These are phyloP conservation scores for Fagopyrum homotropicum DNA, from an alignment of 148 eudicot genomes.

Conservation along the genomic window DNA sequence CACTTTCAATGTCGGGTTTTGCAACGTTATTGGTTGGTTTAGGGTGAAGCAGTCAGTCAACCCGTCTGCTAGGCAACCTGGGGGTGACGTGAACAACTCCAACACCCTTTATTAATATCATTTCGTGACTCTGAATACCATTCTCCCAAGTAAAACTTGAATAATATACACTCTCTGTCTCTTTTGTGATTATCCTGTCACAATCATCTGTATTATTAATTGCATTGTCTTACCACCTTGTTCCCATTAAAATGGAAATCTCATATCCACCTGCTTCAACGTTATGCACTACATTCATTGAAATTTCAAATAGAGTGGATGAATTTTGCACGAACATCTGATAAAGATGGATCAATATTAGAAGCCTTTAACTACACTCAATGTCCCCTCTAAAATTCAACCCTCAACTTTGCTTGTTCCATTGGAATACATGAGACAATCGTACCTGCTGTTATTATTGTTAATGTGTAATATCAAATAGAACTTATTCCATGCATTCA, in stretches of 20 bases:
- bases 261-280: too few species aligned
- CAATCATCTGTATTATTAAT: not conserved
- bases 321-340: constrained; percentile 5
- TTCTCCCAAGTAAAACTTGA: constrained; percentile 40
- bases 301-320: not conserved
- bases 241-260: not conserved
- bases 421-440: constrained; percentile 4
- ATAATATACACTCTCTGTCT: constrained; percentile 6
- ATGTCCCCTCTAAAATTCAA: not conserved
- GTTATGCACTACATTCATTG: not conserved
- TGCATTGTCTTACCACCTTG: not conserved
- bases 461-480: not conserved
- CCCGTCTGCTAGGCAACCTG: constrained; percentile 7
- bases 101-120: constrained; percentile 22
- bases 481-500: constrained; percentile 6
- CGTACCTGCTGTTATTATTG: constrained; percentile 2
- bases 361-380: not conserved
- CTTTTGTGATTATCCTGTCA: not conserved
- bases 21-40: not conserved
- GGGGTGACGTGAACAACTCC: constrained; percentile 65
- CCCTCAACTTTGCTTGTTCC: constrained; percentile 8
- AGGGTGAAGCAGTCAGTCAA: not conserved
- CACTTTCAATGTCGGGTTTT: too few species aligned
- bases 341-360: not conserved
- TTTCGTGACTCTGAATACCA: constrained; percentile 22